These are phyloP conservation scores for Houttuynia cordata DNA, from an alignment of 164 flowering plant genomes.

Conservation along the genomic window DNA sequence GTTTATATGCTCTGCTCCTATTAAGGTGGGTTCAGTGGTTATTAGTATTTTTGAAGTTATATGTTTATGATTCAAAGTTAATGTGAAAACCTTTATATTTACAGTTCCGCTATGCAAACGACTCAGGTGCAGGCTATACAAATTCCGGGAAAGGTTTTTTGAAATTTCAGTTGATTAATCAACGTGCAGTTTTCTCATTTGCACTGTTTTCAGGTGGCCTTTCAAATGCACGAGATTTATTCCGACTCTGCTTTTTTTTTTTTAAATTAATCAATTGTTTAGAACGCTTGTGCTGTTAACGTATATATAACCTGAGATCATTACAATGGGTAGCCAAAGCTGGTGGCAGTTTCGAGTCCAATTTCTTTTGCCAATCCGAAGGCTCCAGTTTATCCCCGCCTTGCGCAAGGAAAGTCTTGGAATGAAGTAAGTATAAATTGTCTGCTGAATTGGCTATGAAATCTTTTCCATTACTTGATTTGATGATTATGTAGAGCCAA, in stretches of 20 bases:
- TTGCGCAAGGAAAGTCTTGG: conserved; percentile 76
- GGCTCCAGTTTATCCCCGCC: conserved; percentile 77
- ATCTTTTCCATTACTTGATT: neutral
- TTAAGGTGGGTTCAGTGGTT: conserved; percentile 1
- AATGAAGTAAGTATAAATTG: conserved; percentile 42
- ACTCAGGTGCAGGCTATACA: conserved; percentile 31
- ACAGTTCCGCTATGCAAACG: conserved; percentile 56
- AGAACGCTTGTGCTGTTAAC: neutral
- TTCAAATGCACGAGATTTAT: conserved; percentile 19
- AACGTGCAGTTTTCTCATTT: conserved; percentile 52
- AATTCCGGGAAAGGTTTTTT: conserved; percentile 34
- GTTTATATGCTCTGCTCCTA: conserved; percentile 4
- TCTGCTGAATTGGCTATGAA: neutral
- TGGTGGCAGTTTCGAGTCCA: conserved; percentile 57
- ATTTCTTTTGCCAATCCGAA: conserved; percentile 58
- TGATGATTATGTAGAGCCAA: no score
- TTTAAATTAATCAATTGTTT: no score
- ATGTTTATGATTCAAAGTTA: no score
- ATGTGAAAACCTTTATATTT: neutral
- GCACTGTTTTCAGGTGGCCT: conserved; percentile 57
- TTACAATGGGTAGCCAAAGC: conserved; percentile 52
- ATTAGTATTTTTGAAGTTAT: neutral
- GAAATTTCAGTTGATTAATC: conserved; percentile 56
- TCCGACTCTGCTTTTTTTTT: neutral
- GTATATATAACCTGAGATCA: no score